Conservation (phyloP, 2,329 filamentous ascomycete species). For the Sphaerulina vaccinii region DNA sequence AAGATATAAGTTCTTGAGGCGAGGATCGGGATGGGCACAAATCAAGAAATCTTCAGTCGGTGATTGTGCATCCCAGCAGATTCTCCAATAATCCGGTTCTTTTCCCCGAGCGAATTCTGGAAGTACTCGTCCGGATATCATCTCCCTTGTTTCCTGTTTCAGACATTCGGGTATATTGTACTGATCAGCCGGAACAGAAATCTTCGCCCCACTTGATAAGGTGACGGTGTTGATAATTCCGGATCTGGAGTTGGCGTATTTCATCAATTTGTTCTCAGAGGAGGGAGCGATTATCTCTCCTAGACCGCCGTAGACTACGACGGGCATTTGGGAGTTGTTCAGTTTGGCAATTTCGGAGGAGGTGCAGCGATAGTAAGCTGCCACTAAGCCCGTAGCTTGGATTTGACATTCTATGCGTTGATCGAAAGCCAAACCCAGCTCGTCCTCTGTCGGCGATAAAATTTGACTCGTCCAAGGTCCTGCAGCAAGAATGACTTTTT, state of each 20-base stretch:
- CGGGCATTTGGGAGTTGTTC: slow-evolving; percentile 46
- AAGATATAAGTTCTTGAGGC: slow-evolving; percentile 55
- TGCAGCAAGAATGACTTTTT: slow-evolving; percentile 56
- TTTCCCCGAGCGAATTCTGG: slow-evolving; percentile 37
- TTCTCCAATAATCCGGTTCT: slow-evolving; percentile 43
- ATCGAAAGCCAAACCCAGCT: slow-evolving; percentile 44
- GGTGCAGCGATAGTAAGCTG: slow-evolving; percentile 57
- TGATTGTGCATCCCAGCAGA: slow-evolving; percentile 62
- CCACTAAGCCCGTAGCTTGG: slow-evolving; percentile 59
- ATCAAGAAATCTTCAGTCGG: slow-evolving; percentile 64
- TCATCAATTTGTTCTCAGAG: slow-evolving; percentile 50
- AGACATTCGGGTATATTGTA: slow-evolving; percentile 20
- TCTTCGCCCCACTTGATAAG: slow-evolving; percentile 49
- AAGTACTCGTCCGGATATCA: slow-evolving; percentile 29
- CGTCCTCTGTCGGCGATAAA: slow-evolving; percentile 51
- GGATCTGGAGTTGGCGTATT: slow-evolving; percentile 61
- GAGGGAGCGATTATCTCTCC: slow-evolving; percentile 53
- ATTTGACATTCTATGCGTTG: slow-evolving; percentile 54
- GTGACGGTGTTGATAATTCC: slow-evolving; percentile 54
- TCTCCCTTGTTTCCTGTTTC: slow-evolving; percentile 21
- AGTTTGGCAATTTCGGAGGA: slow-evolving; percentile 52
- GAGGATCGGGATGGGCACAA: slow-evolving; percentile 50
- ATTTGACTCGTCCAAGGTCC: slow-evolving; percentile 58
- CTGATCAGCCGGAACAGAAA: slow-evolving; percentile 49
- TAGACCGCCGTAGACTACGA: slow-evolving; percentile 51